Evolutionary conservation across 2,329 filamentous ascomycete species (phyloP).

Genomic region (Didymella glomerata): DNA sequence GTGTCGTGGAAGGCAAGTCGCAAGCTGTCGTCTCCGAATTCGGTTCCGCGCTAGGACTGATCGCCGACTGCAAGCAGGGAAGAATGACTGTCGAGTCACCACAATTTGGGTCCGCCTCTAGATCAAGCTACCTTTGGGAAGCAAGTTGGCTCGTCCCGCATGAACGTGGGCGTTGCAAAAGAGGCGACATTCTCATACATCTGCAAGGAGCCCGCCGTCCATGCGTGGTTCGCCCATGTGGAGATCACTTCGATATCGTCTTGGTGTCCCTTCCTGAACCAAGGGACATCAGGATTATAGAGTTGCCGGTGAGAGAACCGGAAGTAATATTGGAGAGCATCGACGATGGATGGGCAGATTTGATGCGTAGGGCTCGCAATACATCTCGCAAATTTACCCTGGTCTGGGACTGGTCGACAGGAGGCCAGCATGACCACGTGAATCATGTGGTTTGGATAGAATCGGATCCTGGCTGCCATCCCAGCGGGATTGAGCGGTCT

Average conservation of each 20-base stretch:
- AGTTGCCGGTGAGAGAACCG: background rate
- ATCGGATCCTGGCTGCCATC: background rate
- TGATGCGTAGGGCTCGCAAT: background rate
- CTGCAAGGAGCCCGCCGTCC: background rate
- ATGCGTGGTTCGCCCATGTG: background rate
- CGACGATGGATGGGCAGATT: background rate
- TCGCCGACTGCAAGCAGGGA: background rate
- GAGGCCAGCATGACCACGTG: background rate
- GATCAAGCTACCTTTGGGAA: background rate
- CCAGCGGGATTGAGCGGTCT: background rate
- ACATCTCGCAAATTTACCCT: background rate
- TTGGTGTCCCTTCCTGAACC: background rate
- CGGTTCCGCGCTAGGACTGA: background rate
- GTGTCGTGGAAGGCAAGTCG: background rate
- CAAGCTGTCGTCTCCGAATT: background rate
- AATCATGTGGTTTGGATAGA: background rate
- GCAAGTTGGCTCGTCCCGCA: background rate
- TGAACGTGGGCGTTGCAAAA: background rate
- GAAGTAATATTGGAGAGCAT: background rate
- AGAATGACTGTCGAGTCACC: background rate
- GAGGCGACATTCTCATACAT: background rate
- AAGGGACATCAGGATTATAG: background rate
- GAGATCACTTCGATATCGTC: background rate
- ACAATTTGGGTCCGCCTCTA: background rate
- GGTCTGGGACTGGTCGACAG: background rate